A percentile compares a stretch with the other conserved stretches of the same genome.
Evolutionary conservation across 2,329 filamentous ascomycete genomes (phyloP).

Genomic region (Didymella sp.): DNA sequence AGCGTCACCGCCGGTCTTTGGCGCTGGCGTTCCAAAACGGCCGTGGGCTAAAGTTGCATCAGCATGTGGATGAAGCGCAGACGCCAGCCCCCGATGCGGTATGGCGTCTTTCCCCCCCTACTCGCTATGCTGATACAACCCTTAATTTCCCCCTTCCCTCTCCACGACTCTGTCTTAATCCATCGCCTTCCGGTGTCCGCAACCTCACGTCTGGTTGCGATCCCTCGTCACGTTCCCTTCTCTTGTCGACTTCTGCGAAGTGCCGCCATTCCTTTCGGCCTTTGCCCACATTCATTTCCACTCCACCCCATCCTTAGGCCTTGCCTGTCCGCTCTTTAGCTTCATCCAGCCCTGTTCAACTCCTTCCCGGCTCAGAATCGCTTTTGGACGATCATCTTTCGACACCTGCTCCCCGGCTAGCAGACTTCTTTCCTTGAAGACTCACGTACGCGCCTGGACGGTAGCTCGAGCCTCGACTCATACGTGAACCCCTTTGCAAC

Average conservation of each 20-base stretch:
- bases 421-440: constrained; percentile 47
- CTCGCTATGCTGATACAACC: constrained; percentile 39
- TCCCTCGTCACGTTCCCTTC: constrained; percentile 48
- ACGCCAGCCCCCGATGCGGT: constrained; percentile 14
- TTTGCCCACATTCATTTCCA: constrained; percentile 51
- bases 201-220: constrained; percentile 45
- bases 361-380: constrained; percentile 45
- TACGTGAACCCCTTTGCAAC: constrained; percentile 32
- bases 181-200: constrained; percentile 43
- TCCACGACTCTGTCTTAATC: constrained; percentile 42
- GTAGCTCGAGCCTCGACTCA: constrained; percentile 38
- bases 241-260: constrained; percentile 50
- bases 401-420: constrained; percentile 46
- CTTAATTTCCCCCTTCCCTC: constrained; percentile 44
- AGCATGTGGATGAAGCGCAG: constrained; percentile 21
- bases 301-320: constrained; percentile 42
- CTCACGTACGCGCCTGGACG: constrained; percentile 45
- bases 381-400: constrained; percentile 47
- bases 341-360: constrained; percentile 32
- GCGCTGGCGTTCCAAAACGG: constrained; percentile 32
- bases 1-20: constrained; percentile 28
- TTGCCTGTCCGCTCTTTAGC: constrained; percentile 51
- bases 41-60: constrained; percentile 26
- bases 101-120: constrained; percentile 37
- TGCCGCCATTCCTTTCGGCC: constrained; percentile 54